A percentile compares a stretch with the other conserved stretches of the same genome.
Conservation (phyloP, 2,329 filamentous ascomycete species). For the Teratosphaeria epicoccoides region DNA sequence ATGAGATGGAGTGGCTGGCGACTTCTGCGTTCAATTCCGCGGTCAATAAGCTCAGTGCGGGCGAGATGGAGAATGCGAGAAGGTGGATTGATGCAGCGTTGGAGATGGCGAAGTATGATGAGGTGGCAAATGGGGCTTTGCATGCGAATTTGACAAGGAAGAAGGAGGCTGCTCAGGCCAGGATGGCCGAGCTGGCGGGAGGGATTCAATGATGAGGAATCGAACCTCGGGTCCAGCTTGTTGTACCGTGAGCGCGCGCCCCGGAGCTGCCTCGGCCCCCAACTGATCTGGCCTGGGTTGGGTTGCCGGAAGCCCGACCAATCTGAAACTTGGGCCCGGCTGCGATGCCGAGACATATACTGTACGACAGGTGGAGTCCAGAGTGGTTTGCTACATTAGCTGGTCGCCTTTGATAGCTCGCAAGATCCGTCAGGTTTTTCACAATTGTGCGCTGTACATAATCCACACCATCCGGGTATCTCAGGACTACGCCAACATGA, state of each 20-base stretch:
- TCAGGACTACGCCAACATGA: not conserved
- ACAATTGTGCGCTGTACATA: not conserved
- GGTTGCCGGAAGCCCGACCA: no score
- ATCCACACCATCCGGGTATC: not conserved
- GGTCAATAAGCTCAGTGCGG: constrained; percentile 51
- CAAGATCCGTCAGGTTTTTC: no score
- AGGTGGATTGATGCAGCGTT: constrained; percentile 55
- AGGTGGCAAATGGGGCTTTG: constrained; percentile 36
- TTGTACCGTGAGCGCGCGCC: no score
- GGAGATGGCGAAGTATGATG: constrained; percentile 47
- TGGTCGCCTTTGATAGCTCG: no score
- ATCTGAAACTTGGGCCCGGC: no score
- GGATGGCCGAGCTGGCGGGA: constrained; percentile 1
- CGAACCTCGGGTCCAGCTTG: not conserved
- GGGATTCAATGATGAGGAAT: not conserved
- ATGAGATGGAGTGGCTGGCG: constrained; percentile 68
- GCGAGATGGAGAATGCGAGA: constrained; percentile 45
- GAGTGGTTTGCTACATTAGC: no score
- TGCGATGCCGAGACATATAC: no score
- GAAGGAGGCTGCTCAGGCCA: constrained; percentile 10
- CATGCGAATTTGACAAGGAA: constrained; percentile 30
- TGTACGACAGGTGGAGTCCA: no score
- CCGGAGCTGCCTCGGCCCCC: no score
- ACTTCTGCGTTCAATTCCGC: constrained; percentile 59
- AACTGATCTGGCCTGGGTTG: no score